These are phyloP conservation scores for Combretum micranthum DNA, from an alignment of 345 rosid genomes.

Conservation along the genomic window DNA sequence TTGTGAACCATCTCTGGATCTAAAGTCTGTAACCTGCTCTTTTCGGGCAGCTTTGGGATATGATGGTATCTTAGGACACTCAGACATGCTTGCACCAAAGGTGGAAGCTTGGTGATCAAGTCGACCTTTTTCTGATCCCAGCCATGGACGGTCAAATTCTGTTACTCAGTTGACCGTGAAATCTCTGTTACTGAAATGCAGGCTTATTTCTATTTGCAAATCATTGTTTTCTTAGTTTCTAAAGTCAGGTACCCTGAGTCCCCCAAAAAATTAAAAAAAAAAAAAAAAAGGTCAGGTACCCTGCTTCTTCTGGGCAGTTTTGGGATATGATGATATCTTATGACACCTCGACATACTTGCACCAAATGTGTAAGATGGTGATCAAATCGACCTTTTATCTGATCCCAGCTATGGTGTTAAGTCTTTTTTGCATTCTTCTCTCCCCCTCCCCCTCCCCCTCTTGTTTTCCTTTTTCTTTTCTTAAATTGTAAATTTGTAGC, in stretches of 20 bases:
- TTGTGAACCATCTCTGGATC: no score
- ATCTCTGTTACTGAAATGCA: no score
- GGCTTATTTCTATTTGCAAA: no score
- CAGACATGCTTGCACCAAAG: constrained; percentile 4
- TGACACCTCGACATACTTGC: constrained; percentile 10
- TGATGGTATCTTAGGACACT: constrained; percentile 7
- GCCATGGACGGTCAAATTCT: background rate
- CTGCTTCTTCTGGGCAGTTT: background rate
- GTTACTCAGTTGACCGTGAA: no score
- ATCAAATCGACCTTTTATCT: constrained; percentile 16
- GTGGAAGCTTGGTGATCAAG: constrained; percentile 15
- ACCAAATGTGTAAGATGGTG: constrained; percentile 9
- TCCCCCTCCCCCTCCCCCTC: no score
- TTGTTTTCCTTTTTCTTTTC: no score
- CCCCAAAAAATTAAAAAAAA: no score
- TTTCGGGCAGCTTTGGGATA: background rate
- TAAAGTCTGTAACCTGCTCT: background rate
- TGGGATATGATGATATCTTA: constrained; percentile 9
- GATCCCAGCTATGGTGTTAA: constrained; percentile 5
- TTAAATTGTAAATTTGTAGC: no score
- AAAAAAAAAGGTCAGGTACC: no score
- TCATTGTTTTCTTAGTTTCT: no score
- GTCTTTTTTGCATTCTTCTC: no score
- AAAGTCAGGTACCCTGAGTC: no score
- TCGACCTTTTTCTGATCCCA: constrained; percentile 15